Evolutionary conservation across 306 rosid genomes (phyloP), one percentile per base, ranked within the genome.

Genomic region (Rubus idaeus): DNA sequence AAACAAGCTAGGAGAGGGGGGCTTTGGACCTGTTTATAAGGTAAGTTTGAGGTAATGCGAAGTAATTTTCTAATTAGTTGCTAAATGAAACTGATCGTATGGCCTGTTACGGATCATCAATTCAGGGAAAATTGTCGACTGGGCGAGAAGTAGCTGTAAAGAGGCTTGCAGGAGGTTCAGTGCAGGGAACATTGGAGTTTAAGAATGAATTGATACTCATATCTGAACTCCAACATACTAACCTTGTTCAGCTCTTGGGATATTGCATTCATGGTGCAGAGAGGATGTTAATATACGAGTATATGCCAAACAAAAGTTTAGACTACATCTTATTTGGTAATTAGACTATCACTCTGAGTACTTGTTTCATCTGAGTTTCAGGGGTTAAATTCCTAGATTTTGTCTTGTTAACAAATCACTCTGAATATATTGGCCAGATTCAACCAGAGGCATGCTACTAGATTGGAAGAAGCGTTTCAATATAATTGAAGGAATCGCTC

Each of bases 1-100:
- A 46, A 68, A 46, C 73, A 68, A 68, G 73, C 73, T 68, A 11
- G 73, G 73, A 23, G 73, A 68, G 11, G 73, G 73, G 40, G 73
- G 73, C 20, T 46, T 68, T 68, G 73, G 73, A 68, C 55, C 73
- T 21, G 73, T 68, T 23, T 68, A 68, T 46, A 68, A 46, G 55
- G 73, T 68, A 68, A 12, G 23, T 17, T 47, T 63, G 68, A 63
- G 45, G n/a, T 63, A 35, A 7, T 63, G 45, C 11, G 66, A 11
- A 61, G 66, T 30, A 26, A 1, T 8, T 26, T 12, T 46, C 8
- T 68, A 39, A 6, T 37, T 7, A 16, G 1, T n/a, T 68, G 18
- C 35, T 46, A 46, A 44, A 21, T 41, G 51, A 18, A n/a, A 21
- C 50, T 42, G 16, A 67, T 67, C 50, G 4, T 45, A n/a, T 44